A percentile compares a stretch with the other conserved stretches of the same genome.
Conservation (phyloP, 495 filamentous ascomycete genomes). For the Neurospora sp. region DNA sequence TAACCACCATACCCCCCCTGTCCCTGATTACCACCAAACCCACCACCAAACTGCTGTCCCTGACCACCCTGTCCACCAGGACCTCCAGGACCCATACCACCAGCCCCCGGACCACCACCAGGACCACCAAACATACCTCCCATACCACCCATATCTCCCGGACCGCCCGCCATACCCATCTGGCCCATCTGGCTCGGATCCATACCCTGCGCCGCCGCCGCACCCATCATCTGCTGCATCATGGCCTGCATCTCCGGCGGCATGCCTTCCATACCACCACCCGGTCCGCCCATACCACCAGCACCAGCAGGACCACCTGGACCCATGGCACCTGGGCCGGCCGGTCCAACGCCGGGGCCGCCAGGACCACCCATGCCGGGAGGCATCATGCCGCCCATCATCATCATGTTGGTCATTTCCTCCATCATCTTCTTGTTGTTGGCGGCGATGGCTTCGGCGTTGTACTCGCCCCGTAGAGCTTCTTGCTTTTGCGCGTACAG, state of each 20-base stretch:
- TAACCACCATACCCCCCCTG: slow-evolving; percentile 44
- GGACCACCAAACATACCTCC: slow-evolving; percentile 40
- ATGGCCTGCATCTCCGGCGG: slow-evolving; percentile 73
- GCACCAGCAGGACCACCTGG: background rate
- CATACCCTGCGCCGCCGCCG: slow-evolving; percentile 42
- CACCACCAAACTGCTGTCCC: slow-evolving; percentile 32
- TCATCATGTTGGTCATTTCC: slow-evolving; percentile 83
- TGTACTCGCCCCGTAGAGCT: slow-evolving; percentile 57
- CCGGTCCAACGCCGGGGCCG: background rate
- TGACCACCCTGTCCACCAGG: slow-evolving; percentile 38
- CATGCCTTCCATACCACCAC: slow-evolving; percentile 55
- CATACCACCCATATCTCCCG: slow-evolving; percentile 22
- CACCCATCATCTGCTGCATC: slow-evolving; percentile 71
- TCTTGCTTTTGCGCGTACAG: slow-evolving; percentile 88
- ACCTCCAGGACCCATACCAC: slow-evolving; percentile 27
- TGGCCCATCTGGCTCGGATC: slow-evolving; percentile 74
- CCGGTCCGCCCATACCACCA: slow-evolving; percentile 13
- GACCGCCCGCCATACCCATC: background rate
- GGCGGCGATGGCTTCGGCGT: slow-evolving; percentile 45
- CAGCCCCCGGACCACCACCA: slow-evolving; percentile 32
- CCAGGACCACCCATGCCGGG: slow-evolving; percentile 21
- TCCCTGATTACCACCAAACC: slow-evolving; percentile 40
- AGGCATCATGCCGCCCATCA: slow-evolving; percentile 58
- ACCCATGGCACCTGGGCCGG: background rate
- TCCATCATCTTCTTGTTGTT: slow-evolving; percentile 80